phyloP scores from a whole-genome alignment of 2,329 filamentous ascomycete genomes.

The Cladosporium cucumerinum region DNA sequence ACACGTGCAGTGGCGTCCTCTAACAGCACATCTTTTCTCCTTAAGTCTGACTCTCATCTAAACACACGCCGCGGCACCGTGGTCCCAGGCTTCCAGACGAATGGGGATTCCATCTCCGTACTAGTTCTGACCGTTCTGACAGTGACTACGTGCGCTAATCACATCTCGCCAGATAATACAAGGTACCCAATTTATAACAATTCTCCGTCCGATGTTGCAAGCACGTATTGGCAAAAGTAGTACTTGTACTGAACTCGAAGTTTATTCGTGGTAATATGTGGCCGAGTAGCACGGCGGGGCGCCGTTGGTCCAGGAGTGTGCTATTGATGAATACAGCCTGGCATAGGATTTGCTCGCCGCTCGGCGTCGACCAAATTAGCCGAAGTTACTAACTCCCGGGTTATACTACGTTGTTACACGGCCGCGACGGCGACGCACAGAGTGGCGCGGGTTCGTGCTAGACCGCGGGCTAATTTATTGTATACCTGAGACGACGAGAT shows the following conservation, averaged over 20 bases:
- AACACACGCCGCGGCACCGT: not conserved
- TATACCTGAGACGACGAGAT: constrained; percentile 14
- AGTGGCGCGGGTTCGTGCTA: not conserved
- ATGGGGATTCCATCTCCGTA: constrained; percentile 12
- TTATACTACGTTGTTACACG: constrained; percentile 2
- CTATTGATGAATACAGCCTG: not conserved
- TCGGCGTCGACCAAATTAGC: constrained; percentile 3
- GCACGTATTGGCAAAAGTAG: not conserved
- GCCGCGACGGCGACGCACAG: not conserved
- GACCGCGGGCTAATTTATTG: not conserved
- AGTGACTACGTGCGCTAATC: not conserved
- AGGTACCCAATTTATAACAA: constrained; percentile 8
- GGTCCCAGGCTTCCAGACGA: not conserved
- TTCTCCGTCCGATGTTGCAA: constrained; percentile 8
- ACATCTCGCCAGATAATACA: not conserved
- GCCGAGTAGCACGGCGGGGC: not conserved
- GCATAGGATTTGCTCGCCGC: not conserved
- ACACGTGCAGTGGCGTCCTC: not conserved
- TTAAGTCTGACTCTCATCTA: not conserved
- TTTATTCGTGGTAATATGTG: constrained; percentile 1
- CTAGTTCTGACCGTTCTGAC: not conserved
- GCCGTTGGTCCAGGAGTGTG: not conserved
- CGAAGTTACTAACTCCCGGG: not conserved
- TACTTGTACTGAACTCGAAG: not conserved
- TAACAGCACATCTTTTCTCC: constrained; percentile 1